Conservation (phyloP, 306 rosid species). For the Quercus rubra region DNA sequence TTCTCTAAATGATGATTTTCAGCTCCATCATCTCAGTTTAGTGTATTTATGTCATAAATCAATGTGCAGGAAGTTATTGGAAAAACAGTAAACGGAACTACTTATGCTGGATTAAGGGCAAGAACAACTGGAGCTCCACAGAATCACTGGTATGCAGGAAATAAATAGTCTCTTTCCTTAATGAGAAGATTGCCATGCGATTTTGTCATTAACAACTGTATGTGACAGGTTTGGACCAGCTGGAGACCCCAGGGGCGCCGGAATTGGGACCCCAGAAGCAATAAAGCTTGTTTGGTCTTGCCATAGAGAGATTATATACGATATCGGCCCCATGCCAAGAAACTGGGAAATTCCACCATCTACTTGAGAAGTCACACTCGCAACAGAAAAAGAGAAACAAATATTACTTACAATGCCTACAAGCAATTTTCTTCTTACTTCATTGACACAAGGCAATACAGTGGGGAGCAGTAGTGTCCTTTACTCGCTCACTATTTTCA, state of each 20-base stretch:
- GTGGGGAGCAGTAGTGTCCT: neutral
- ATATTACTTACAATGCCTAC: neutral
- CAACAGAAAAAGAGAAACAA: neutral
- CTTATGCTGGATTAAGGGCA: constrained; percentile 91
- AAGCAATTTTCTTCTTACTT: neutral
- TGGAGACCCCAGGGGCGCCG: constrained; percentile 97
- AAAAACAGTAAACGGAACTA: constrained; percentile 82
- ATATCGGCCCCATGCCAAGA: constrained; percentile 63
- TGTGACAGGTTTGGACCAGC: constrained; percentile 90
- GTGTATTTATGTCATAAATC: neutral
- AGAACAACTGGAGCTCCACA: constrained; percentile 98
- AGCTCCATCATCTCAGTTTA: neutral
- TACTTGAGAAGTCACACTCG: constrained; percentile 31
- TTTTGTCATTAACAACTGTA: constrained; percentile 23
- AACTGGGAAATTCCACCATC: constrained; percentile 77
- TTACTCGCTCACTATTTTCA: neutral
- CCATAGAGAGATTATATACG: constrained; percentile 92
- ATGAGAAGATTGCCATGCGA: neutral
- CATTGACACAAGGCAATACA: neutral
- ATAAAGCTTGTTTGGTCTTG: constrained; percentile 98
- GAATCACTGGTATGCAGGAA: constrained; percentile 70
- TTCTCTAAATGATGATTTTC: constrained; percentile 1
- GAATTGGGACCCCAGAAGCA: constrained; percentile 98
- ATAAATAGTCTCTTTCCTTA: neutral
- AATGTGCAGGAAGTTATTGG: constrained; percentile 81